A percentile compares a stretch with the other conserved stretches of the same genome.
These are phyloP conservation scores for Hysterangium stoloniferum DNA, from an alignment of 768 basidiomycete genomes.

Conservation along the genomic window DNA sequence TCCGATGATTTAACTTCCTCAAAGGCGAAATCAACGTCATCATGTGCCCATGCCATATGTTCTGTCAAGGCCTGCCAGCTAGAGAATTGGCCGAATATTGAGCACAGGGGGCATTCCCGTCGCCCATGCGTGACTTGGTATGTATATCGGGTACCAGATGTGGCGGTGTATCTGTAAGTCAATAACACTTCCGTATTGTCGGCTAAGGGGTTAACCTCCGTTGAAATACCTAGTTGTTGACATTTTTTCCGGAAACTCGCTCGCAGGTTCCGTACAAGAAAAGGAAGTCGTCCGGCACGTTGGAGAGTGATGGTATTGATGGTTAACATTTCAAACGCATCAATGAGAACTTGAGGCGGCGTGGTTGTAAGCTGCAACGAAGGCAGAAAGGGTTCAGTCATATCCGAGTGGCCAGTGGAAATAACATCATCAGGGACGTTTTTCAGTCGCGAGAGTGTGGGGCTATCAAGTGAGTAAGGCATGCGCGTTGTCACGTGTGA, in stretches of 20 bases:
- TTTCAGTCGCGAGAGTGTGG: not conserved
- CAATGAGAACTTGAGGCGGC: slow-evolving; percentile 1
- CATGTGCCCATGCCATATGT: slow-evolving; percentile 47
- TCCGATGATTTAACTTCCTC: too few relatives aligned
- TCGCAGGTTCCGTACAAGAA: slow-evolving; percentile 45
- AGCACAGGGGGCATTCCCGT: slow-evolving; percentile 49
- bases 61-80: slow-evolving; percentile 35
- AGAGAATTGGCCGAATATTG: slow-evolving; percentile 33
- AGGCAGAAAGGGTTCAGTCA: not conserved
- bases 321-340: not conserved
- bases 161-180: slow-evolving; percentile 12
- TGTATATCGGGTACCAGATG: slow-evolving; percentile 9
- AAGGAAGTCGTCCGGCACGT: slow-evolving; percentile 36
- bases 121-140: slow-evolving; percentile 13
- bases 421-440: not conserved
- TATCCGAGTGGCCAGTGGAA: not conserved
- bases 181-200: slow-evolving; percentile 21
- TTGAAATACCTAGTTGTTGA: slow-evolving; percentile 27
- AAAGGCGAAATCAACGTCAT: slow-evolving; percentile 27
- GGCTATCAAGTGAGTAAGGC: not conserved
- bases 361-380: not conserved
- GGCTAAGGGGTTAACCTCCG: slow-evolving; percentile 16
- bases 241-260: slow-evolving; percentile 42
- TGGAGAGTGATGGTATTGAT: not conserved
- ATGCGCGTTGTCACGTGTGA: too few relatives aligned